A percentile compares a stretch with the other conserved stretches of the same genome.
Conservation (phyloP, 495 filamentous ascomycete genomes). For the Amphirosellinia nigrospora region DNA sequence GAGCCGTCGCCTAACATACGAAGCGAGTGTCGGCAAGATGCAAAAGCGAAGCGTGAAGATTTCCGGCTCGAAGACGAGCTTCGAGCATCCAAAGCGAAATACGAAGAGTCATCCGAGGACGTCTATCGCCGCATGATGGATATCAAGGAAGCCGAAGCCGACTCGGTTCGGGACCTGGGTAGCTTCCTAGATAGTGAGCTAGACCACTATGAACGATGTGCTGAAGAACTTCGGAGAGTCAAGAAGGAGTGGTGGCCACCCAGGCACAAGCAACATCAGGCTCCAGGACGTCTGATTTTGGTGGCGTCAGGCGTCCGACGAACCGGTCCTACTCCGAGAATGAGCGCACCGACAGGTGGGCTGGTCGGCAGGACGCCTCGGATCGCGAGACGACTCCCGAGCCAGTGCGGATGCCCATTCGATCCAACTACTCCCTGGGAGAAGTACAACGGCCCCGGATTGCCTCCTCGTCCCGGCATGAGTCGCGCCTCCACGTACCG, state of each 20-base stretch:
- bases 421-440: slow-evolving; percentile 53
- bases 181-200: slow-evolving; percentile 89
- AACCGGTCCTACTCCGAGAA: slow-evolving; percentile 51
- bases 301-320: slow-evolving; percentile 35
- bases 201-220: slow-evolving; percentile 87
- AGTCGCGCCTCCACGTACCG: slow-evolving; percentile 50
- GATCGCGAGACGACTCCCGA: slow-evolving; percentile 46
- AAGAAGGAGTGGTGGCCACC: slow-evolving; percentile 53
- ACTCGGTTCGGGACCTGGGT: slow-evolving; percentile 80
- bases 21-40: slow-evolving; percentile 88
- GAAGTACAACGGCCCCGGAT: slow-evolving; percentile 56
- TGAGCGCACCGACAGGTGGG: slow-evolving; percentile 42
- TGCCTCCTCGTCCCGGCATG: slow-evolving; percentile 43
- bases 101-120: slow-evolving; percentile 94
- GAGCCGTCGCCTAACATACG: slow-evolving; percentile 85
- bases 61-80: slow-evolving; percentile 93
- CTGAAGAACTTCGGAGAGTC: slow-evolving; percentile 67
- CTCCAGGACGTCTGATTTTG: slow-evolving; percentile 32
- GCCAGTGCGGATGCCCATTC: slow-evolving; percentile 66
- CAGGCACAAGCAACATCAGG: slow-evolving; percentile 36
- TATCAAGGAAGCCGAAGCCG: slow-evolving; percentile 88
- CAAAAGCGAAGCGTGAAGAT: slow-evolving; percentile 94
- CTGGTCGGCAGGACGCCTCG: slow-evolving; percentile 41
- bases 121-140: slow-evolving; percentile 94
- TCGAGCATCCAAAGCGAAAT: slow-evolving; percentile 90